Evolutionary conservation across 2,329 filamentous ascomycete genomes (phyloP), one percentile per base, ranked within the genome.

Genomic region (Diaporthe batatas): DNA sequence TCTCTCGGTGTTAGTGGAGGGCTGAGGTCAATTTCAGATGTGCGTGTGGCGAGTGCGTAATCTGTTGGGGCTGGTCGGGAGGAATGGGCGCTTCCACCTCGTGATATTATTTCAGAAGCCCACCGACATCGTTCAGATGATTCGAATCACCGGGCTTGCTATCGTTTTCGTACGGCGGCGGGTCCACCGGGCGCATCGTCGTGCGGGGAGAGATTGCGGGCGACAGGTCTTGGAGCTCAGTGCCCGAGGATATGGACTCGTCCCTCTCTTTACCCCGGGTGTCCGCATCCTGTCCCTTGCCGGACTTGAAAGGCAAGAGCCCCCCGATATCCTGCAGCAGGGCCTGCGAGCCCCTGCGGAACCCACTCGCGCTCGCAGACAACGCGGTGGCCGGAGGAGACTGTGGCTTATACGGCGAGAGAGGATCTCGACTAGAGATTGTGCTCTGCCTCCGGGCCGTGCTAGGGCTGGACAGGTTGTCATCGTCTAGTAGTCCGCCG

Each of bases 401-500:
- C 71, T 79, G 80, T 2, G 82, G 78, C 21, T 78, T 77, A 72
- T 79, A 80, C 3, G 82, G 78, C 14, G 83, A 79, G 21, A 80
- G 76, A 1, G 84, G 82, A 42, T 84, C 85, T 39, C 82, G 75
- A 58, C 81, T 83, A 6, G 85, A 87, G 29, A 81, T 81, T 71
- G 80, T 80, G 75, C 86, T 88, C 39, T 83, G 83, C 14, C 83
- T 81, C 53, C 82, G 79, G 62, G 81, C 79, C 21, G 64, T 55
- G 23, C 51, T 70, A 25, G 71, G 58, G 49, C 59, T 70, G 32
- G 34, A 75, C 47, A 62, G 75, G 42, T 68, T 72, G 47, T 80
- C 82, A 75, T 87, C 86, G 23, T 86, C 86, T 6, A 97, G 84
- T 0, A 97, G 83, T 0, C 93, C 94, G 29, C 94, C 94, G 1